These are phyloP conservation scores for Xylaria sp. DNA, from an alignment of 2,329 filamentous ascomycete species.

Conservation along the genomic window DNA sequence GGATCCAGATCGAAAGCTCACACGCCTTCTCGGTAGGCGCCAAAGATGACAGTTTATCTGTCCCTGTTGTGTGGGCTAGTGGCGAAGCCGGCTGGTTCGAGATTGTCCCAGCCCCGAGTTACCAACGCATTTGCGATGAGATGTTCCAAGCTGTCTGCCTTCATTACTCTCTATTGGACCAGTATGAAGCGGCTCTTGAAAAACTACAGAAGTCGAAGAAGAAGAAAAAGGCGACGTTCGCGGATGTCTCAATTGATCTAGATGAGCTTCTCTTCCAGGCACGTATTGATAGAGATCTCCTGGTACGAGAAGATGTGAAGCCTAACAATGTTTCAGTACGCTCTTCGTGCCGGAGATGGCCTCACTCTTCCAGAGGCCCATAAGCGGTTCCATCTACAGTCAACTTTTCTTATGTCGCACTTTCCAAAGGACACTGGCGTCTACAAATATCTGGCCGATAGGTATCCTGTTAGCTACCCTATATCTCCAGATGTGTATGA, in stretches of 20 bases:
- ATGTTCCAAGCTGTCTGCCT: conserved; percentile 69
- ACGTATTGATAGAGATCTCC: background rate
- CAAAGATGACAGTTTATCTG: conserved; percentile 54
- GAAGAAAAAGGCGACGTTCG: conserved; percentile 41
- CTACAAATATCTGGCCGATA: conserved; percentile 52
- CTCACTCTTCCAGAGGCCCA: conserved; percentile 56
- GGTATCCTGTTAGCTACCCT: conserved; percentile 48
- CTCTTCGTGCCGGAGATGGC: conserved; percentile 58
- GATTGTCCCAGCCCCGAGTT: conserved; percentile 63
- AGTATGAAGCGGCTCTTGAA: conserved; percentile 53
- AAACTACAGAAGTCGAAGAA: conserved; percentile 39
- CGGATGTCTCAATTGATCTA: conserved; percentile 39
- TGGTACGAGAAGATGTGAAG: background rate
- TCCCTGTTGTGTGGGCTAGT: conserved; percentile 68
- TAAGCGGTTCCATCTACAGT: conserved; percentile 54
- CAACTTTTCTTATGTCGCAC: conserved; percentile 58
- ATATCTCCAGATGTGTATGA: background rate
- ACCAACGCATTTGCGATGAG: conserved; percentile 59
- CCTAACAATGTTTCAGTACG: conserved; percentile 48
- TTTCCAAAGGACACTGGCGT: conserved; percentile 57
- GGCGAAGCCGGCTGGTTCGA: conserved; percentile 72
- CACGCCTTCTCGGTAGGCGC: conserved; percentile 59
- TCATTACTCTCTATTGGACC: conserved; percentile 66
- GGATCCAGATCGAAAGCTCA: conserved; percentile 61
- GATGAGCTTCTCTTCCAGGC: conserved; percentile 47